phyloP scores from a whole-genome alignment of 176 grass and related monocot genomes.

The Melocanna baccifera region DNA sequence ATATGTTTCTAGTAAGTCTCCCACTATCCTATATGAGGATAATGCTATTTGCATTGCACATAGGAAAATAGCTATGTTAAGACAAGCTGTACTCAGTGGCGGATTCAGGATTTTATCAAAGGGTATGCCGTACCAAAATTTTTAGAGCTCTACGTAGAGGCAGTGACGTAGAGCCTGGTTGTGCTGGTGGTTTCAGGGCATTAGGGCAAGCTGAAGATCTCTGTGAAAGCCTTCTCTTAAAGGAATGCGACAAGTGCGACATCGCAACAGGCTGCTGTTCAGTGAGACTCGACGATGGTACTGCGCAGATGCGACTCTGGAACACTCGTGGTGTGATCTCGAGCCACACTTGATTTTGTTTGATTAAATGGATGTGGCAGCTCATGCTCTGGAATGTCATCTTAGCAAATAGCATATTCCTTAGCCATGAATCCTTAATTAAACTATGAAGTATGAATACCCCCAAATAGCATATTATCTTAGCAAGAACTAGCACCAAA shows the following conservation, averaged over 20 bases:
- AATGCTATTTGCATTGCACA: too few species aligned
- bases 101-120: too few species aligned
- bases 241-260: constrained; percentile 61
- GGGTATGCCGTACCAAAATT: too few species aligned
- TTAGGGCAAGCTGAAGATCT: constrained; percentile 13
- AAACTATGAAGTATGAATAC: neutral
- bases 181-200: neutral
- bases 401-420: constrained; percentile 12
- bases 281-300: neutral
- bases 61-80: too few species aligned
- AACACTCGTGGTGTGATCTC: constrained; percentile 5
- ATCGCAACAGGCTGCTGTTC: constrained; percentile 36
- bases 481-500: neutral
- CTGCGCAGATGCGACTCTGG: neutral
- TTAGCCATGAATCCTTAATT: neutral
- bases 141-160: too few species aligned
- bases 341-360: constrained; percentile 9
- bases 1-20: too few species aligned
- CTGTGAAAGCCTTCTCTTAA: constrained; percentile 62
- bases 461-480: neutral
- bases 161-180: too few species aligned
- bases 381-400: constrained; percentile 68
- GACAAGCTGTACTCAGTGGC: too few species aligned
- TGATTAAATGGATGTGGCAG: constrained; percentile 70
- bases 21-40: too few species aligned